Evolutionary conservation across 768 basidiomycete genomes (phyloP), one percentile per base, ranked within the genome.

Genomic region (Leccinum olivaceopallidum): DNA sequence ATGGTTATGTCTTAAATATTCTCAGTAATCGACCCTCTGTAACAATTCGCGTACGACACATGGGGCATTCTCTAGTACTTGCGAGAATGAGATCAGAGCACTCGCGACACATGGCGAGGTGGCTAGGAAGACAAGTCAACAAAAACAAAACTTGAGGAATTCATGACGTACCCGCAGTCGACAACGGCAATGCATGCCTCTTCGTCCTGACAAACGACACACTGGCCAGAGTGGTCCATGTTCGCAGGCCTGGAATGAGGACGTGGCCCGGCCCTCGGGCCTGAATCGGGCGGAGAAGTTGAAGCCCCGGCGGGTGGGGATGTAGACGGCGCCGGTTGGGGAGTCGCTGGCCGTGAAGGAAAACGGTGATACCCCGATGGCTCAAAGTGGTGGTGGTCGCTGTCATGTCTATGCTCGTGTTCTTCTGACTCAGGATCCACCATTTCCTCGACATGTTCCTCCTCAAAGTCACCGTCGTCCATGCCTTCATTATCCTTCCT

Each of bases 181-280:
- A 96, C 90, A 57, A 94, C 86, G 2, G 94, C 95, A 59, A 97
- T 91, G 65, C 90, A 94, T 0, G 95, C 94, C 64, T 96, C 94
- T 60, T 94, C 91, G 63, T 97, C 95, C 69, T 95, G 94, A 69
- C 95, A 97, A 10, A 97, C 83, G 0, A 96, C 92, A 71, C 95
- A 97, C 5, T 95, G 74, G 2, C 95, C 94, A 9, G 83, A 82
- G 24, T 87, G 82, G 62, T 92, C 90, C 13, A 82, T 56, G 20
- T 13, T 62, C 44, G 61, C 30, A 20, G 57, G 55, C 28, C 60
- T 67, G 36, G 69, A 44, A 54, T 56, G 36, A 7, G 59, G 73
- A 69, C 67, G 78, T 73, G 34, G 75, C 73, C 60, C 76, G 71
- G 78, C 62, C 61, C 78, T 80, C 6, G 81, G 8, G 10, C 42